These are phyloP conservation scores for Starmerella cellae DNA, from an alignment of 805 yeast genomes.

Conservation along the genomic window DNA sequence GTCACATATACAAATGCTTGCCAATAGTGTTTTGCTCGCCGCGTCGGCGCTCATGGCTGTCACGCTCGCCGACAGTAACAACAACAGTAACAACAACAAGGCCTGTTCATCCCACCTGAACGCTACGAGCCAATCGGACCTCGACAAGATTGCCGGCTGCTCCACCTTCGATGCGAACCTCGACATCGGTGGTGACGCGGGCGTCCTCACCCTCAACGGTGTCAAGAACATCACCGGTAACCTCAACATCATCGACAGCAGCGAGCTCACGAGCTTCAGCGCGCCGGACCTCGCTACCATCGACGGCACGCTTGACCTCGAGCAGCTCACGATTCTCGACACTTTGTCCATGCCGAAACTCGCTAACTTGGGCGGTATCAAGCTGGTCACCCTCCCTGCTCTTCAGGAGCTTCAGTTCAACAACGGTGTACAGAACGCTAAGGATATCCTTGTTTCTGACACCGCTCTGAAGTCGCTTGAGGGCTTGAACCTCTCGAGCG, in stretches of 20 bases:
- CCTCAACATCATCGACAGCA: conserved; percentile 52
- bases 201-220: conserved; percentile 42
- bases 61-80: conserved; percentile 7
- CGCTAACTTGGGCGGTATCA: conserved; percentile 67
- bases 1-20: conserved; percentile 10
- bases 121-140: conserved; percentile 67
- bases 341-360: conserved; percentile 64
- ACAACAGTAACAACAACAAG: too few species aligned
- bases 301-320: conserved; percentile 53
- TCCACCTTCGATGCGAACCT: conserved; percentile 69
- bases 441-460: conserved; percentile 41
- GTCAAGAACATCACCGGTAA: conserved; percentile 69
- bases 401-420: conserved; percentile 55
- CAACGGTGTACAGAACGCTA: conserved; percentile 59
- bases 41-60: conserved; percentile 16
- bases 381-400: conserved; percentile 77
- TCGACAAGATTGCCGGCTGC: conserved; percentile 64
- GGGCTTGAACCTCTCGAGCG: conserved; percentile 30
- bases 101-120: conserved; percentile 37
- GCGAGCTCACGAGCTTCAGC: conserved; percentile 46
- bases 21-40: conserved; percentile 11
- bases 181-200: conserved; percentile 51
- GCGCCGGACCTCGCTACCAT: conserved; percentile 72
- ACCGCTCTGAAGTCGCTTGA: conserved; percentile 30
- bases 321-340: conserved; percentile 50